Base-by-base conservation (phyloP, 2,329 filamentous ascomycete species). In the Talaromyces sp. region DNA sequence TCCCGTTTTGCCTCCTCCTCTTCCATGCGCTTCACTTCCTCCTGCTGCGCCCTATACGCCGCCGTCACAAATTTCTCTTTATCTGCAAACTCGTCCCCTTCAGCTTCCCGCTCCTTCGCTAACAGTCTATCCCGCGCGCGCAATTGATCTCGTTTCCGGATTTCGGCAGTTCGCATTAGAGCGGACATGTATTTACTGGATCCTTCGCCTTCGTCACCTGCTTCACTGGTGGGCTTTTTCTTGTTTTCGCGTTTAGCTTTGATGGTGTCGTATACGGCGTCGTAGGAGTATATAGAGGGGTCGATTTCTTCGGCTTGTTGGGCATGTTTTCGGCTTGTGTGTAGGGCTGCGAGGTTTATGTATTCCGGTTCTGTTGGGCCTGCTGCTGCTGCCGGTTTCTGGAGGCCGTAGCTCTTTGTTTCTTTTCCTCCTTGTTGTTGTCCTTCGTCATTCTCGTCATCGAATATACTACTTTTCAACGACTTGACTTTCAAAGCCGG, bases 31-130 rank as follows among this genome's bases (percentile, higher is more conserved):
- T 81, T 79, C 66, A 85, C 78, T 72, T 89, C 87, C 71, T 85
- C 86, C 72, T 89, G 86, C 71, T 89, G 87, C 67, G 81, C 79
- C 74, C 88, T 88, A 74, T 89, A 89, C 41, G 87, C 87, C 1
- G 81, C 80, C 1, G 87, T 89, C 49, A 89, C 87, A 67, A 89
- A 89, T 71, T 85, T 88, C 74, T 89, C 87, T 72, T 88, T 89
- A 70, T 88, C 87, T 0, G 83, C 86, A 66, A 87, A 89, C 67
- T 87, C 86, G 58, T 89, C 87, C n/a, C 87, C 87, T 71, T 89
- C 87, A 0, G 83, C 83, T 69, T 89, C 87, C 33, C 87, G 81
- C 71, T 89, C 87, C 65, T 82, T 82, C 61, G 86, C 83, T 13
- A 89, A 71, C 65, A 86, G 72, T 67, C 87, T 87, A 72, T 89